phyloP scores from a whole-genome alignment of 305 asterid species.

The Euphrasia arctica region DNA sequence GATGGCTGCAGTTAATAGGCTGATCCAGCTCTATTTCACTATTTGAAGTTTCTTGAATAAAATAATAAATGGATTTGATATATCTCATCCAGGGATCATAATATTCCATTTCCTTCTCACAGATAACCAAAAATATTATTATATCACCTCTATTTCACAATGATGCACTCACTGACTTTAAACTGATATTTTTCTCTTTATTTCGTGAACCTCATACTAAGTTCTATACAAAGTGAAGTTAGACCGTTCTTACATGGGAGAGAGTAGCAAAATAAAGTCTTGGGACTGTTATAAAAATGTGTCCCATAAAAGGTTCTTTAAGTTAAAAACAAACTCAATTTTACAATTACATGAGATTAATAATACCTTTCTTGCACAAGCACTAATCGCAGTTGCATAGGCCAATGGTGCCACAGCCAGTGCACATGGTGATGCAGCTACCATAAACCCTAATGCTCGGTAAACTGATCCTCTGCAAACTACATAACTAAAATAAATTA shows the following conservation, averaged over 20 bases:
- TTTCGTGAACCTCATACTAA: slow-evolving; percentile 1
- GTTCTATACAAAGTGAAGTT: not conserved
- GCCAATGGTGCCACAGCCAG: slow-evolving; percentile 96
- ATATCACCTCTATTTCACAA: not conserved
- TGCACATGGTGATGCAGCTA: slow-evolving; percentile 99
- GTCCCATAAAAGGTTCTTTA: slow-evolving; percentile 1
- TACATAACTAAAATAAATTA: slow-evolving; percentile 38
- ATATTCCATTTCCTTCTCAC: not conserved
- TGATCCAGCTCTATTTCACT: not conserved
- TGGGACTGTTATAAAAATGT: not conserved
- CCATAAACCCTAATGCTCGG: slow-evolving; percentile 98
- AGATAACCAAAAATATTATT: not conserved
- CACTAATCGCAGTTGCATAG: slow-evolving; percentile 97
- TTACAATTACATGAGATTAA: slow-evolving; percentile 22
- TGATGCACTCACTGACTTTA: not conserved
- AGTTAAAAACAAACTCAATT: slow-evolving; percentile 19
- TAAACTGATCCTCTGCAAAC: slow-evolving; percentile 98
- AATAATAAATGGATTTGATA: not conserved
- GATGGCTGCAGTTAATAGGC: slow-evolving; percentile 12
- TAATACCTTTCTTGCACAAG: slow-evolving; percentile 94
- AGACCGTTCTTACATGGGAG: not conserved
- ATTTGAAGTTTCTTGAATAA: slow-evolving; percentile 10
- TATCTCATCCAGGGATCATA: slow-evolving; percentile 4
- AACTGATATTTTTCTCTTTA: not conserved
- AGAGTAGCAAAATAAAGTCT: not conserved